Base-by-base conservation (phyloP, 495 filamentous ascomycete genomes). In the Staphylotrichum tortipilum region DNA sequence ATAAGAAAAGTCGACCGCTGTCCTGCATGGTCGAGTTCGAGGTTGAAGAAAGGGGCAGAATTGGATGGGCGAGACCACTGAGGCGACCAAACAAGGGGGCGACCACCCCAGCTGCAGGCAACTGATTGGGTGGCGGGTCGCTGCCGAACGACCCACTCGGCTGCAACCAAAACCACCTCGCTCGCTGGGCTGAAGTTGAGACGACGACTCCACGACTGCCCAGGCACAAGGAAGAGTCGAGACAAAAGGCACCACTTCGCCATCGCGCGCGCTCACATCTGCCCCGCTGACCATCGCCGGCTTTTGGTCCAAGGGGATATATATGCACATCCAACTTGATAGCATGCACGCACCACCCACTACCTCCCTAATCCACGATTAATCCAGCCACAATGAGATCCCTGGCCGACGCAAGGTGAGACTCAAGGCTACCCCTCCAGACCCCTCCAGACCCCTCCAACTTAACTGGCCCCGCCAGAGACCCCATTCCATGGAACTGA, bases 321-420 rank as follows among this genome's bases (percentile, higher is more conserved):
- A 37, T 29, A 36, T n/a, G 23, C 44, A 36, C 31, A 11, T 36
- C 2, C 11, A 36, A 36, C 8, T 14, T 8, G 30, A n/a, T n/a
- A n/a, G n/a, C n/a, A n/a, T n/a, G n/a, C n/a, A n/a, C n/a, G n/a
- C n/a, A n/a, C n/a, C 3, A 12, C 43, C 18, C 28, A 14, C 9
- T 23, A n/a, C n/a, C 30, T 19, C 23, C 15, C 17, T 23, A 49
- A 37, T 33, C 30, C 38, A 40, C 26, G 9, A 31, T 12, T 47
- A 28, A 39, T 33, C 15, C 8, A 4, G 15, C 26, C 21, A 44
- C 29, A 3, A 53, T 51, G 47, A 42, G 31, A 42, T 50, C 36
- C 24, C 24, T 49, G 35, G 44, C 26, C 21, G 53, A 55, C 3
- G 39, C 53, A 46, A 55, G 43, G 53, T 55, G 22, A n/a, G 29